Percentiles rank a stretch among this genome's conserved stretches.
These are phyloP conservation scores for Shiraia bambusicola DNA, from an alignment of 2,329 filamentous ascomycete genomes.

Conservation along the genomic window DNA sequence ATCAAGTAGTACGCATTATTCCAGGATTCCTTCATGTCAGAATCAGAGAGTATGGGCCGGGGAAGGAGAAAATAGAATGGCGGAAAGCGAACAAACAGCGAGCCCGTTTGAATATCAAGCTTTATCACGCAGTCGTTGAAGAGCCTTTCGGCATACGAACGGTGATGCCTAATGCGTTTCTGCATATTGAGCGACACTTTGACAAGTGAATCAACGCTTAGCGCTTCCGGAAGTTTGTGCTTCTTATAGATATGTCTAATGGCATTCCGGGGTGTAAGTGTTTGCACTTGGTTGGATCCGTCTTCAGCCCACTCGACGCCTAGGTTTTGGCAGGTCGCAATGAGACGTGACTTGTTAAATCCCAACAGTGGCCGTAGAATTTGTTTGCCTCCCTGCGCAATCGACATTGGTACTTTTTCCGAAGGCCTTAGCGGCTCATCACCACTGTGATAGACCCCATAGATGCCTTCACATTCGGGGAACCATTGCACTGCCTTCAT, in stretches of 20 bases:
- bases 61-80: slow-evolving; percentile 21
- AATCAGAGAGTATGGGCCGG: slow-evolving; percentile 12
- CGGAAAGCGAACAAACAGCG: slow-evolving; percentile 35
- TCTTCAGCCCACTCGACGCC: slow-evolving; percentile 79
- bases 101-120: slow-evolving; percentile 43
- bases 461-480: slow-evolving; percentile 79
- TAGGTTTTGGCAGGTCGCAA: slow-evolving; percentile 71
- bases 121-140: slow-evolving; percentile 53
- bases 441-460: slow-evolving; percentile 61
- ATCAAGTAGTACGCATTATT: slow-evolving; percentile 49
- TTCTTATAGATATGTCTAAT: slow-evolving; percentile 66
- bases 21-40: slow-evolving; percentile 22
- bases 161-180: slow-evolving; percentile 52
- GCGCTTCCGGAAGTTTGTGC: slow-evolving; percentile 65
- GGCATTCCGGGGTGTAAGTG: slow-evolving; percentile 78
- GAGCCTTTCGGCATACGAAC: slow-evolving; percentile 57
- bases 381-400: slow-evolving; percentile 67
- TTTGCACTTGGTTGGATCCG: slow-evolving; percentile 74
- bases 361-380: slow-evolving; percentile 69
- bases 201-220: slow-evolving; percentile 64
- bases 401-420: too few species aligned
- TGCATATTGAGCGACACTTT: slow-evolving; percentile 51
- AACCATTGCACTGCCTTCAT: slow-evolving; percentile 68
- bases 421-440: slow-evolving; percentile 17
- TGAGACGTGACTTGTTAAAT: slow-evolving; percentile 72